Base-by-base conservation (phyloP, 2,329 filamentous ascomycete genomes). In the Xylaria hypoxylon region DNA sequence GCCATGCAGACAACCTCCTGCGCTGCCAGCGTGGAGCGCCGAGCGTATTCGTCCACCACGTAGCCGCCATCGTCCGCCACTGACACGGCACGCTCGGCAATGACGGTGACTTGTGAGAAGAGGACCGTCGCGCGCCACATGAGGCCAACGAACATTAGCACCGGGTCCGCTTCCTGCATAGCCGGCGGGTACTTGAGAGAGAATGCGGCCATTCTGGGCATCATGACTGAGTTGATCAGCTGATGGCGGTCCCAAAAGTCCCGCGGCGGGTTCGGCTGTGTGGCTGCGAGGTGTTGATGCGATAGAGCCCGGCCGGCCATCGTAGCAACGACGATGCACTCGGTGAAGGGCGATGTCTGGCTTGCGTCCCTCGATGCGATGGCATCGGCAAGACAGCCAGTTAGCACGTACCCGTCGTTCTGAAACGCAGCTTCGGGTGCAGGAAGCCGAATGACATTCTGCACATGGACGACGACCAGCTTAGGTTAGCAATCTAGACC, bases 391-490 rank as follows among this genome's bases (percentile, higher is more conserved):
- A 80, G 70, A 50, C 77, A 79, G 8, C 62, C 62, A 48, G 61
- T 66, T 63, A 69, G 33, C 3, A 74, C 62, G 4, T 73, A 75
- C 22, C 75, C 71, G 2, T 73, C 75, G n/a, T 73, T 76, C 62
- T 79, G 77, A 51, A 80, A 81, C 10, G 77, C 74, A 5, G 70
- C 62, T 38, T 81, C 79, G 1, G 78, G 76, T 8, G 72, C 72
- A 1, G 79, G 79, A 3, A 80, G 74, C 6, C 78, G 75, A 11
- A 78, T 80, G 19, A 62, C 64, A 31, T 79, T 79, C 77, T 80
- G 63, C 7, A 40, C 2, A 40, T 38, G 15, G 38, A n/a, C 11
- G 31, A 28, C 11, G 33, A 33, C n/a, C 17, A 31, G 47, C 31
- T 19, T 24, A 24, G n/a, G 38, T 66, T 67, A 67, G 59, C 40